A percentile compares a stretch with the other conserved stretches of the same genome.
These are phyloP conservation scores for Neospora caninum DNA, from an alignment of 169 alveolate genomes.

Conservation along the genomic window DNA sequence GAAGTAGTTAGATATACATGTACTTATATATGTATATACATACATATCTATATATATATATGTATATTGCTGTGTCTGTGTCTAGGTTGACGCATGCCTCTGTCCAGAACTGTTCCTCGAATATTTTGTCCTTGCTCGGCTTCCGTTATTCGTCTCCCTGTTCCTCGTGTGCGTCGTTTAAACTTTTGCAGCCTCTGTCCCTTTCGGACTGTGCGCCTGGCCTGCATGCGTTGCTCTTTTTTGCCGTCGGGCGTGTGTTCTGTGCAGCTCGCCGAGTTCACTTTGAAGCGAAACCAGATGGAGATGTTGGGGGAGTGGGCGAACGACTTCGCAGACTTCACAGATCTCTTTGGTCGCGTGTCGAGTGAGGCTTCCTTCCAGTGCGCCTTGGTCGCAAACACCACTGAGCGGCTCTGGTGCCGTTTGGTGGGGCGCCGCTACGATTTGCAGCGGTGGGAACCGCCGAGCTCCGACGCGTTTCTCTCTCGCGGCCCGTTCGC, in stretches of 20 bases:
- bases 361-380: conserved; percentile 56
- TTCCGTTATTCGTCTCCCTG: too few relatives aligned
- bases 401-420: conserved; percentile 73
- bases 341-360: conserved; percentile 56
- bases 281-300: conserved; percentile 69
- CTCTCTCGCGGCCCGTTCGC: neutral
- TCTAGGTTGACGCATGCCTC: neutral
- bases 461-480: neutral
- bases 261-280: conserved; percentile 57
- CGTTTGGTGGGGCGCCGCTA: conserved; percentile 71
- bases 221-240: neutral
- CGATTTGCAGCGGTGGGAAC: conserved; percentile 61
- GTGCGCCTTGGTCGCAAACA: conserved; percentile 68
- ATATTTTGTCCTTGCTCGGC: too few relatives aligned
- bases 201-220: too few relatives aligned
- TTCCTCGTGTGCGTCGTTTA: too few relatives aligned
- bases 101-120: too few relatives aligned
- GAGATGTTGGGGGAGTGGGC: conserved; percentile 73
- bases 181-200: too few relatives aligned
- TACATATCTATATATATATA: neutral
- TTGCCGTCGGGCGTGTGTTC: neutral
- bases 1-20: neutral
- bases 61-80: neutral
- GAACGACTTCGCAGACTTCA: conserved; percentile 69
- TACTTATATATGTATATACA: neutral